These are phyloP conservation scores for Aquilaria sinensis DNA, from an alignment of 345 rosid species.

Conservation along the genomic window DNA sequence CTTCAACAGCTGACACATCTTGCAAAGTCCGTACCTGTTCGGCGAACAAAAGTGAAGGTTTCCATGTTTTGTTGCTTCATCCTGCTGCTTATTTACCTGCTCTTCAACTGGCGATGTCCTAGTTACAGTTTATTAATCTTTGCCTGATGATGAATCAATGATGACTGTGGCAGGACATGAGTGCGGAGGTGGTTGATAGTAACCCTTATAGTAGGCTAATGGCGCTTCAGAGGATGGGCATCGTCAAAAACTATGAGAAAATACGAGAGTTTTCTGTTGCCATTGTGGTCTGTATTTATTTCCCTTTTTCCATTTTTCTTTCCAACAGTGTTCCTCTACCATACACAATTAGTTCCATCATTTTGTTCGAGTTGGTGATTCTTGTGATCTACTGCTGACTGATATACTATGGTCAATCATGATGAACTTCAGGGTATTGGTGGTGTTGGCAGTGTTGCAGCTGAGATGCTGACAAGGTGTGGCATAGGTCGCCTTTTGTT, in stretches of 20 bases:
- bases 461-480: slow-evolving; percentile 98
- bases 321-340: background rate
- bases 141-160: slow-evolving; percentile 6
- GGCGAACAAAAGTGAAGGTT: slow-evolving; percentile 82
- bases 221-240: slow-evolving; percentile 99
- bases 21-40: slow-evolving; percentile 43
- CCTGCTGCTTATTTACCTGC: background rate
- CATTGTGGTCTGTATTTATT: slow-evolving; percentile 72
- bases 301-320: slow-evolving; percentile 12
- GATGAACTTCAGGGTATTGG: slow-evolving; percentile 69
- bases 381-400: slow-evolving; percentile 1
- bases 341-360: background rate
- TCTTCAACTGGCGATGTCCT: background rate
- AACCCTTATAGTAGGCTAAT: slow-evolving; percentile 98
- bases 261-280: slow-evolving; percentile 90
- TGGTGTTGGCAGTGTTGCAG: slow-evolving; percentile 98
- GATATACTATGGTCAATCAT: slow-evolving; percentile 3
- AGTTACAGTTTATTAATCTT: background rate
- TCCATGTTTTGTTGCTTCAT: slow-evolving; percentile 3
- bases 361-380: background rate
- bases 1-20: slow-evolving; percentile 46
- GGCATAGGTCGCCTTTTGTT: slow-evolving; percentile 94
- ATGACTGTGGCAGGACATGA: slow-evolving; percentile 62
- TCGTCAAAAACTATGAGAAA: slow-evolving; percentile 83
- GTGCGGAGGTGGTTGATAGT: slow-evolving; percentile 94